Evolutionary conservation across 495 filamentous ascomycete species (phyloP).

Genomic region (Talaromyces nanjingensis): DNA sequence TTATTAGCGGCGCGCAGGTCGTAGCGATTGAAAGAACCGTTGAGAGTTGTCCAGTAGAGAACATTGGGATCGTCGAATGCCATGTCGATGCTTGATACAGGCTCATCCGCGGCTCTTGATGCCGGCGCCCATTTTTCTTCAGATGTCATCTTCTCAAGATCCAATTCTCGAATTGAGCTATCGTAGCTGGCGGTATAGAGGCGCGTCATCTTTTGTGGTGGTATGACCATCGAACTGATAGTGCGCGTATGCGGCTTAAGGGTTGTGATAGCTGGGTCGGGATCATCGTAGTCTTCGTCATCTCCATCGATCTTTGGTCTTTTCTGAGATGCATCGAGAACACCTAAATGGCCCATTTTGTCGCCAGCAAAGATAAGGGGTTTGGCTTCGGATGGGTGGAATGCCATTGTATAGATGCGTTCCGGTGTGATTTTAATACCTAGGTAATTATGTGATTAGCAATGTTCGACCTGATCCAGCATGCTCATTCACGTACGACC

Average conservation of each 20-base stretch:
- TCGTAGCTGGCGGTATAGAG: constrained; percentile 91
- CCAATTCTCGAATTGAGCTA: constrained; percentile 81
- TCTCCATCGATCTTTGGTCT: constrained; percentile 35
- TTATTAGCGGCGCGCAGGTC: constrained; percentile 57
- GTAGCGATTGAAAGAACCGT: constrained; percentile 69
- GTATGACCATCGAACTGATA: constrained; percentile 75
- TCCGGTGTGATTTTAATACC: constrained; percentile 93
- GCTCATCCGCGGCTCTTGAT: constrained; percentile 60
- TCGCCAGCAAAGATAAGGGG: constrained; percentile 92
- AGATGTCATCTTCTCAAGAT: constrained; percentile 70
- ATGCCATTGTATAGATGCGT: constrained; percentile 77
- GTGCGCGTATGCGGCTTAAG: constrained; percentile 88
- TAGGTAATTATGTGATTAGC: constrained; percentile 23
- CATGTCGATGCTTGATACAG: constrained; percentile 77
- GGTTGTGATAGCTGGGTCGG: constrained; percentile 69
- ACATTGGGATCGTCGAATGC: constrained; percentile 60
- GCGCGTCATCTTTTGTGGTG: constrained; percentile 55
- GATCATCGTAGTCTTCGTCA: constrained; percentile 56
- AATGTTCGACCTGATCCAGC: not conserved
- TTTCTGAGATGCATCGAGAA: constrained; percentile 85
- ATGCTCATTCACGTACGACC: constrained; percentile 46
- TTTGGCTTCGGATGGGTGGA: constrained; percentile 82
- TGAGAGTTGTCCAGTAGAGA: constrained; percentile 81
- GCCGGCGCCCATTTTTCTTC: constrained; percentile 71
- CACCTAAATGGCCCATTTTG: constrained; percentile 86